Evolutionary conservation across 805 yeast genomes (phyloP).

Genomic region (Clavispora fructus): DNA sequence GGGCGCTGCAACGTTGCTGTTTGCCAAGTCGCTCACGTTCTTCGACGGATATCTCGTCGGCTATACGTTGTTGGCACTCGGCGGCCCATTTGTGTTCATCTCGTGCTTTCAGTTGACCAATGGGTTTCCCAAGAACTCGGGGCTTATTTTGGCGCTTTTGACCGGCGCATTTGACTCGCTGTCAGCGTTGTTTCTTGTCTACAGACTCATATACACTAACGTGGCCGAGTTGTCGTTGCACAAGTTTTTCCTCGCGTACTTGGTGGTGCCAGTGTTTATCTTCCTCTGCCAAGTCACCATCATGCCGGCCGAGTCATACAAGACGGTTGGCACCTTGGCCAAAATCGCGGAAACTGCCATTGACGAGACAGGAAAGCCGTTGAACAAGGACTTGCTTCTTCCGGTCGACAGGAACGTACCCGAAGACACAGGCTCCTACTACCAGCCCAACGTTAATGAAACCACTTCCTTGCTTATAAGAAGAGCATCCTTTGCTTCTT

Average conservation of each 20-base stretch:
- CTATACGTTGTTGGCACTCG: conserved; percentile 71
- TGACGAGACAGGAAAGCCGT: conserved; percentile 61
- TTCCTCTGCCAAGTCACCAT: conserved; percentile 65
- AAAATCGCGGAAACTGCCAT: conserved; percentile 68
- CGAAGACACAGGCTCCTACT: conserved; percentile 10
- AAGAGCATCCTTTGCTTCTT: conserved; percentile 22
- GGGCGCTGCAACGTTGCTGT: conserved; percentile 49
- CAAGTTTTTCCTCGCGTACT: conserved; percentile 60
- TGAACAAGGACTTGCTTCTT: conserved; percentile 41
- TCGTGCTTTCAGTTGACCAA: conserved; percentile 88
- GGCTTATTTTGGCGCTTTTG: conserved; percentile 70
- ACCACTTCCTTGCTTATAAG: conserved; percentile 36
- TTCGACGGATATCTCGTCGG: conserved; percentile 72
- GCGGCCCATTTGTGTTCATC: conserved; percentile 92
- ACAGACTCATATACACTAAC: conserved; percentile 58
- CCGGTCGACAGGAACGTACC: conserved; percentile 33
- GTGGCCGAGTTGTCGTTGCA: conserved; percentile 38
- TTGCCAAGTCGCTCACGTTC: conserved; percentile 26
- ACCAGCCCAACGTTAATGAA: conserved; percentile 35
- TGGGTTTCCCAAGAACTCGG: conserved; percentile 77
- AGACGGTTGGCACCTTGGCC: conserved; percentile 62
- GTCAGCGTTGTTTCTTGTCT: conserved; percentile 77
- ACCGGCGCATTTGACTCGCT: conserved; percentile 96
- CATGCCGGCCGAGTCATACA: conserved; percentile 78
- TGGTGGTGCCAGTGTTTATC: conserved; percentile 76